phyloP scores from a whole-genome alignment of 805 yeast genomes.

The Saccharomycopsis malanga region DNA sequence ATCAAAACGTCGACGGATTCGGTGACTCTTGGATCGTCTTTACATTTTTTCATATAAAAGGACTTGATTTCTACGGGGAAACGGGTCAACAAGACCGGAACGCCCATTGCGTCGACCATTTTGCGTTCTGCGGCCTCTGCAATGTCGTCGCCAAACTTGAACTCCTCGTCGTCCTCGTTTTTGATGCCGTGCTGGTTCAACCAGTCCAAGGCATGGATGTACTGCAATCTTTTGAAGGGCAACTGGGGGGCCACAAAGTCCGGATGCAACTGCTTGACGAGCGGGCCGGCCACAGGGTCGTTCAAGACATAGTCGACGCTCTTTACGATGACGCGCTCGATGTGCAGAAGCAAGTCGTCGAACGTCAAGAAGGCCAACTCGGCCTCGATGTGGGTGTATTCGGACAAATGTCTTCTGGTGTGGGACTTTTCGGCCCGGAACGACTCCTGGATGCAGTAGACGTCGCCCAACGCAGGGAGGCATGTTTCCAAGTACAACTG shows the following conservation, averaged over 20 bases:
- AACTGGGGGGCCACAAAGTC: constrained; percentile 69
- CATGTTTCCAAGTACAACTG: constrained; percentile 96
- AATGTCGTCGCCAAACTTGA: constrained; percentile 97
- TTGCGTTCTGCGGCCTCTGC: constrained; percentile 99
- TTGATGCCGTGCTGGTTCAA: constrained; percentile 89
- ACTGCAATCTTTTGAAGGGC: constrained; percentile 90
- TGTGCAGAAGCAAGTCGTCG: constrained; percentile 78
- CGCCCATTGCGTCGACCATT: constrained; percentile 93
- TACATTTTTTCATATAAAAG: constrained; percentile 93
- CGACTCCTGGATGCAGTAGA: constrained; percentile 94
- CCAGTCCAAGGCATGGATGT: constrained; percentile 90
- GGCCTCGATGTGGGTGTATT: constrained; percentile 94
- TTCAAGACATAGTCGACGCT: constrained; percentile 70
- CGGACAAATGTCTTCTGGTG: constrained; percentile 95
- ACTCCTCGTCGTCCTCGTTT: constrained; percentile 90
- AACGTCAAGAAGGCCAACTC: constrained; percentile 85
- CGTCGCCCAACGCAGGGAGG: constrained; percentile 94
- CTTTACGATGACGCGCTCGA: constrained; percentile 70
- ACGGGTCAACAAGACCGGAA: constrained; percentile 83
- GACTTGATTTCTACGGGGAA: constrained; percentile 98
- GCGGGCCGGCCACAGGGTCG: constrained; percentile 89
- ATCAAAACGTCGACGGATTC: constrained; percentile 96
- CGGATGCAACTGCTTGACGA: constrained; percentile 89
- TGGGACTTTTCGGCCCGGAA: constrained; percentile 99
- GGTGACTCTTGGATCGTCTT: constrained; percentile 88